Evolutionary conservation across 768 basidiomycete species (phyloP), one percentile per base, ranked within the genome.

Genomic region (Lactarius sanguifluus): DNA sequence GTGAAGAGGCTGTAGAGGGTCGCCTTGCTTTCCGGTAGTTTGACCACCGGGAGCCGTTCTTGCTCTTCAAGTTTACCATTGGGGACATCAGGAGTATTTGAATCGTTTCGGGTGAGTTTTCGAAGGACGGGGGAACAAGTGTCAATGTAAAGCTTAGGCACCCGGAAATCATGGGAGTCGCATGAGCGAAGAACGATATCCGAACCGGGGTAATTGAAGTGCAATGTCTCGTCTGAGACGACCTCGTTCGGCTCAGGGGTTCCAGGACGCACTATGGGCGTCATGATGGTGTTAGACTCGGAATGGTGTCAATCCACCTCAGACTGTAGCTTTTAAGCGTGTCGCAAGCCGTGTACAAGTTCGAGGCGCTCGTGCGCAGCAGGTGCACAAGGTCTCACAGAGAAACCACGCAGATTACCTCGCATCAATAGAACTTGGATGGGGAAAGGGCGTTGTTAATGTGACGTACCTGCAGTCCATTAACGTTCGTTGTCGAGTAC

Each of bases 1-100:
- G 66, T 67, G 57, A 67, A 41, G 30, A 67, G 66, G 32, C 3
- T 36, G 34, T 41, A 23, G 30, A 63, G 57, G 40, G 50, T 63
- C 5, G 6, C 13, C 5, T 50, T 41, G 13, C 15, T 63, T 43
- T 67, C 57, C 2, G 20, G 41, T 4, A 67, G 34, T 4, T 59
- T 23, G 30, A 67, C 13, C 0, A 52, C 50, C 25, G 50, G 50
- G 16, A 52, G 23, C 5, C 5, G 13, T 28, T 25, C 25, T 13
- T 13, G 12, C 25, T 50, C 47, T 23, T 25, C 23, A 8, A 34
- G 34, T 34, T 34, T 34, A 8, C 47, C 13, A 5, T 15, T 3
- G 10, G n/a, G 4, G 5, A 50, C 47, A 5, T 7, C 23, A 0
- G 50, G 13, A 25, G 50, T 25, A 2, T 7, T 15, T 25, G 23